These are phyloP conservation scores for Diutina catenulata DNA, from an alignment of 1,139 yeast genomes.

Conservation along the genomic window DNA sequence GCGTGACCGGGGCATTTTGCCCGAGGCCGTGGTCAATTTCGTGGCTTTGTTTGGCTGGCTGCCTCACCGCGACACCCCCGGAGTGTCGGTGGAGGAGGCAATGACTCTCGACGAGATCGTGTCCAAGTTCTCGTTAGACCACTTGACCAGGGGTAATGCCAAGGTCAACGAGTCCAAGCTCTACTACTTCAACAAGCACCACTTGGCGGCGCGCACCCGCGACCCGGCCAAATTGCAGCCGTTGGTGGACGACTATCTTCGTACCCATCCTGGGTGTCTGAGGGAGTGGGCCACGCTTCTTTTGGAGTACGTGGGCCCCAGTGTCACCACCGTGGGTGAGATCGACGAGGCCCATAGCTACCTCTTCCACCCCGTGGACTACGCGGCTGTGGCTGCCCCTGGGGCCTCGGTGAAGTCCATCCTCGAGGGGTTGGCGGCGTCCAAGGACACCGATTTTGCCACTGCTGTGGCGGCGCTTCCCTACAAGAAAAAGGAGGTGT, in stretches of 20 bases:
- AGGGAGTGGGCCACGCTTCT: conserved; percentile 15
- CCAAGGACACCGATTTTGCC: conserved; percentile 5
- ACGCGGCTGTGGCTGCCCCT: conserved; percentile 11
- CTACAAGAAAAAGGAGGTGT: conserved; percentile 36
- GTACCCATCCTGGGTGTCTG: conserved; percentile 11
- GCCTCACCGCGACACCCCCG: conserved; percentile 46
- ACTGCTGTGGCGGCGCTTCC: conserved; percentile 6
- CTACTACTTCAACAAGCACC: conserved; percentile 62
- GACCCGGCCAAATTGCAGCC: conserved; percentile 19
- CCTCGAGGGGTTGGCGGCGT: conserved; percentile 7
- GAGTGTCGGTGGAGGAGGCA: conserved; percentile 47
- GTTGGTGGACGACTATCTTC: conserved; percentile 21
- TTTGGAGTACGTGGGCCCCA: conserved; percentile 22
- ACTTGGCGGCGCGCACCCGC: conserved; percentile 29
- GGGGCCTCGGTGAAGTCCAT: conserved; percentile 8
- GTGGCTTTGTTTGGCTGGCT: conserved; percentile 94
- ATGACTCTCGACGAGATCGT: conserved; percentile 44
- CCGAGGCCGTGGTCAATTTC: conserved; percentile 81
- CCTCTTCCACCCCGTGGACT: conserved; percentile 33
- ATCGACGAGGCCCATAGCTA: conserved; percentile 34
- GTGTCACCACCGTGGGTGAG: conserved; percentile 37
- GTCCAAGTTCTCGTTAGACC: conserved; percentile 40
- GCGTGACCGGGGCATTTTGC: conserved; percentile 53
- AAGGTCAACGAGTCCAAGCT: conserved; percentile 77
- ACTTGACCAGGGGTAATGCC: conserved; percentile 86